phyloP scores from a whole-genome alignment of 768 basidiomycete genomes.

The Megacollybia marginata region DNA sequence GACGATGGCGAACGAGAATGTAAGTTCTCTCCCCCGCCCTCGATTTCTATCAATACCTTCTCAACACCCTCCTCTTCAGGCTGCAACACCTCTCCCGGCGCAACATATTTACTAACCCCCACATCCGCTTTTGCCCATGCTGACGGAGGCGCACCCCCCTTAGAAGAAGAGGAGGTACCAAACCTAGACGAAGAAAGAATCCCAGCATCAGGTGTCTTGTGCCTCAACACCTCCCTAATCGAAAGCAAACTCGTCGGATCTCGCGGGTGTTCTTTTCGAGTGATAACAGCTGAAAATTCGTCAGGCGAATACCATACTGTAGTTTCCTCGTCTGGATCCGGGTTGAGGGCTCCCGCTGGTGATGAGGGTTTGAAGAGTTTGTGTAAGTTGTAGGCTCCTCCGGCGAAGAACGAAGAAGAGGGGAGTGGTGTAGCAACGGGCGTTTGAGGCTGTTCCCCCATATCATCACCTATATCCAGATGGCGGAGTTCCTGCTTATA shows the following conservation, averaged over 20 bases:
- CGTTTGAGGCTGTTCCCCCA: constrained; percentile 12
- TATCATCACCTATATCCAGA: constrained; percentile 27
- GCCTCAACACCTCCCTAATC: constrained; percentile 55
- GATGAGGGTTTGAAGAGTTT: constrained; percentile 39
- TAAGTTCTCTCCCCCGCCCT: constrained; percentile 15
- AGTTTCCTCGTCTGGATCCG: constrained; percentile 56
- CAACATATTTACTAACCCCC: constrained; percentile 41
- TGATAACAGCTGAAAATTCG: constrained; percentile 49
- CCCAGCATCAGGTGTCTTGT: constrained; percentile 28
- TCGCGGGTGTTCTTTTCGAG: constrained; percentile 54
- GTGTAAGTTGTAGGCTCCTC: constrained; percentile 33
- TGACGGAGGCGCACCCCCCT: constrained; percentile 19
- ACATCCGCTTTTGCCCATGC: constrained; percentile 56
- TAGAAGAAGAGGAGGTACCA: constrained; percentile 12
- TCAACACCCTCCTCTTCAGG: constrained; percentile 15
- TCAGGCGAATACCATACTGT: constrained; percentile 57
- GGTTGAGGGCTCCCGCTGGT: too few species aligned
- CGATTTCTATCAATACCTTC: constrained; percentile 39
- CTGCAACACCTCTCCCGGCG: constrained; percentile 39
- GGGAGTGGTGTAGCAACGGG: constrained; percentile 13
- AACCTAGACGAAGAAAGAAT: constrained; percentile 8
- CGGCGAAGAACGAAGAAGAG: constrained; percentile 41
- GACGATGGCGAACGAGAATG: constrained; percentile 12
- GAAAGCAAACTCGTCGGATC: constrained; percentile 52
- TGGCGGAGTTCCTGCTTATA: constrained; percentile 46